phyloP scores from a whole-genome alignment of 495 filamentous ascomycete genomes.

The Aspergillus saccharolyticus region DNA sequence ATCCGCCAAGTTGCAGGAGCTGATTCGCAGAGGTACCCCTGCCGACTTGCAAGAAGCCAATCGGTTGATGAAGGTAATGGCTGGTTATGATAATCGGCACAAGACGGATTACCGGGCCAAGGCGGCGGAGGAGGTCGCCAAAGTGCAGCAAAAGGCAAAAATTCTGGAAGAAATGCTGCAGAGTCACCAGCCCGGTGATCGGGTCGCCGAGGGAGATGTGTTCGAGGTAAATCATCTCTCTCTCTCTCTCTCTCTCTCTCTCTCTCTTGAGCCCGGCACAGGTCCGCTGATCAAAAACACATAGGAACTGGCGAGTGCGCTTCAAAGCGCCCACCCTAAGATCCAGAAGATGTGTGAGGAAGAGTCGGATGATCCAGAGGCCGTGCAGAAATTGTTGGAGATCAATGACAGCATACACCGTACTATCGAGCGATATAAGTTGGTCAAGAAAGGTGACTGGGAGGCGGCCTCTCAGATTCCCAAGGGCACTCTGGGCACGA shows the following conservation, averaged over 20 bases:
- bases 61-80: constrained; percentile 97
- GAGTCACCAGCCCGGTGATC: constrained; percentile 74
- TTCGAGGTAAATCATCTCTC: constrained; percentile 58
- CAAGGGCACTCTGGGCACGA: constrained; percentile 71
- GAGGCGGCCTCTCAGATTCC: constrained; percentile 82
- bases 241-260: too few species aligned
- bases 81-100: constrained; percentile 86
- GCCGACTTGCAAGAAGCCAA: constrained; percentile 95
- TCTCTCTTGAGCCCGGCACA: not conserved
- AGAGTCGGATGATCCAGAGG: constrained; percentile 93
- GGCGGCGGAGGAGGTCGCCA: constrained; percentile 88
- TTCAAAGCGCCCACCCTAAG: constrained; percentile 94
- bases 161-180: constrained; percentile 90
- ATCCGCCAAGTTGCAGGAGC: constrained; percentile 92
- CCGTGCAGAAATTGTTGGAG: constrained; percentile 89
- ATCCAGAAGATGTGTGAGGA: constrained; percentile 99
- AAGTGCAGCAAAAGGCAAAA: constrained; percentile 87
- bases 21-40: constrained; percentile 86
- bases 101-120: constrained; percentile 98
- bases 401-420: constrained; percentile 99
- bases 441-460: constrained; percentile 89
- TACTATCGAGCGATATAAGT: constrained; percentile 89
- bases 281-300: constrained; percentile 1
- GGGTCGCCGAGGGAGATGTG: constrained; percentile 82
- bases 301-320: constrained; percentile 86